Evolutionary conservation across 352 stramenopile species (phyloP).

Genomic region (Phytophthora citricola): DNA sequence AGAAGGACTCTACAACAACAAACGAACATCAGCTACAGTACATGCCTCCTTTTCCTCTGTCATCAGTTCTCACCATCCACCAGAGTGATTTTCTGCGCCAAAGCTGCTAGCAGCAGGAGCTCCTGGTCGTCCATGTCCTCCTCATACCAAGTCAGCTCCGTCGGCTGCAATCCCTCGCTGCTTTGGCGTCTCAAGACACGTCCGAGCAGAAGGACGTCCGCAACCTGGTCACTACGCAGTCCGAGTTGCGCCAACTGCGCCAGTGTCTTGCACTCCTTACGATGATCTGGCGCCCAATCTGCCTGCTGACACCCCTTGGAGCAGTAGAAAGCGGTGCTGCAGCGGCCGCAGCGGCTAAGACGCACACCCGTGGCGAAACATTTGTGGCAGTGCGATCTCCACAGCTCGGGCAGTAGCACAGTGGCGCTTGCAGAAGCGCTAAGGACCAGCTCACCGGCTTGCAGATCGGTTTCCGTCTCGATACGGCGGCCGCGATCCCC

Average conservation of each 20-base stretch:
- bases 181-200: slow-evolving; percentile 48
- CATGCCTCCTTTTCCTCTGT: neutral
- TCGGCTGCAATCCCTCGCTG: slow-evolving; percentile 18
- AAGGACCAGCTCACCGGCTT: slow-evolving; percentile 45
- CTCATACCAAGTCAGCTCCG: slow-evolving; percentile 64
- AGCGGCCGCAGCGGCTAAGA: slow-evolving; percentile 68
- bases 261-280: slow-evolving; percentile 62
- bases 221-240: slow-evolving; percentile 47
- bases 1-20: slow-evolving; percentile 22
- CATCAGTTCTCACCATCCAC: slow-evolving; percentile 36
- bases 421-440: slow-evolving; percentile 35
- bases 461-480: slow-evolving; percentile 26
- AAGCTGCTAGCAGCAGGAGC: slow-evolving; percentile 49
- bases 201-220: slow-evolving; percentile 62
- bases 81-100: slow-evolving; percentile 63
- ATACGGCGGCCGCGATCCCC: slow-evolving; percentile 50
- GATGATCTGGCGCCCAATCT: slow-evolving; percentile 72
- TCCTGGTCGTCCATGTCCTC: slow-evolving; percentile 58
- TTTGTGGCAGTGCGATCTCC: slow-evolving; percentile 63
- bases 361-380: slow-evolving; percentile 48
- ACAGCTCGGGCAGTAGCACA: slow-evolving; percentile 61
- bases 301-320: slow-evolving; percentile 65
- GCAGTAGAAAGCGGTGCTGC: slow-evolving; percentile 67
- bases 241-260: slow-evolving; percentile 47
- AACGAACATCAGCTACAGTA: slow-evolving; percentile 1